Base-by-base conservation (phyloP, 306 rosid species). In the Rubus idaeus region DNA sequence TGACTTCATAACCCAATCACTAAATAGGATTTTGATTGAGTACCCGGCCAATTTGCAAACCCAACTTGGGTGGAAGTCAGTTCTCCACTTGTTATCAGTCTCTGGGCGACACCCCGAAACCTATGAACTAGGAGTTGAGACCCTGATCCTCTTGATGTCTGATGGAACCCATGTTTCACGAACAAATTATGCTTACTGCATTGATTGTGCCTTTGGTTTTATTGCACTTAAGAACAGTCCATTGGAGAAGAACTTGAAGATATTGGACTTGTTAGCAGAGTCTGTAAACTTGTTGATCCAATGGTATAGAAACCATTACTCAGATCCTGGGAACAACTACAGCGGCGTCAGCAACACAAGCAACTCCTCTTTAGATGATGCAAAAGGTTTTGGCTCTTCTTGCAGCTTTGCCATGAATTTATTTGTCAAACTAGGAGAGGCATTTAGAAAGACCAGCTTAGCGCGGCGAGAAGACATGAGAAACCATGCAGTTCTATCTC, bases 381-480 rank as follows among this genome's bases (percentile, higher is more conserved):
- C 46, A 10, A 88, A 82, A 74, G 86, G 84, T 71, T 70, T 75
- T 4, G 79, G 84, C 35, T 81, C 90, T 18, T 52, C 82, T 55
- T 64, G 70, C 70, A 89, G 88, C 83, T 82, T 83, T 57, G 80
- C 58, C 83, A 83, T 87, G 87, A 90, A 82, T 47, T 78, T 89
- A 10, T 89, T 95, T 77, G 83, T 89, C 77, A 95, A 90, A 78
- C 88, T 95, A 14, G 99, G 97, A 35, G 99, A 92, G 72, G 89
- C 88, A 26, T 85, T 95, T 18, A 81, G 88, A 69, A 92, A 90
- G 77, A 88, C 87, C 51, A 90, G 97, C 85, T 83, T 95, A 50
- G 87, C 94, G 4, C 79, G 97, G 69, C 85, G 93, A 18, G 99
- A 95, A 83, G 97, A 95, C 85, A 86, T 95, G 65, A 81, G 99